A percentile compares a stretch with the other conserved stretches of the same genome.
These are phyloP conservation scores for Peribolospora baueri DNA, from an alignment of 768 basidiomycete species.

Conservation along the genomic window DNA sequence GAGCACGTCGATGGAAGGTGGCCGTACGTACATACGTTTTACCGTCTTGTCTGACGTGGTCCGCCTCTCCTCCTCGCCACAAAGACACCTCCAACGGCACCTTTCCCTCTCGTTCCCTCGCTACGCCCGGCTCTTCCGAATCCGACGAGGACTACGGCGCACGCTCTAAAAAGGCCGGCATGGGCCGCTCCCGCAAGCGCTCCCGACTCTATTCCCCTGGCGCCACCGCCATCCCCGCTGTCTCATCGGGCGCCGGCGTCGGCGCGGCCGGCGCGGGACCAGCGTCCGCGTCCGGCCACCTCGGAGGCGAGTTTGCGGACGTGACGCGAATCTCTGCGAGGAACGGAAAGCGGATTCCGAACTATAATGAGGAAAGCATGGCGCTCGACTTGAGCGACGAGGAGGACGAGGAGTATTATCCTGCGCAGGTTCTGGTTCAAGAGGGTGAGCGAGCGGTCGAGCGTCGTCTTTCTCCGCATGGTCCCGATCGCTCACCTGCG, in stretches of 20 bases:
- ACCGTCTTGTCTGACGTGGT: too few species aligned
- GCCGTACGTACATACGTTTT: too few species aligned
- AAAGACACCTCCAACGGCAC: background rate
- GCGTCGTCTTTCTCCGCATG: background rate
- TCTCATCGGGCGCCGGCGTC: too few species aligned
- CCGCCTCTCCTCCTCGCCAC: too few species aligned
- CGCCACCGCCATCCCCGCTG: too few species aligned
- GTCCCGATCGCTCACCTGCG: background rate
- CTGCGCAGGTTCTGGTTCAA: slow-evolving; percentile 5
- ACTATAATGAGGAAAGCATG: slow-evolving; percentile 14
- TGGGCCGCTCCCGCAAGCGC: background rate
- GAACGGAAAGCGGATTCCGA: slow-evolving; percentile 11
- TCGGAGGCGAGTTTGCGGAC: slow-evolving; percentile 3
- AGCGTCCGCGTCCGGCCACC: too few species aligned
- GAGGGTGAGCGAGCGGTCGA: slow-evolving; percentile 1
- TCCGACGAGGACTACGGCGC: slow-evolving; percentile 7
- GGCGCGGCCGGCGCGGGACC: too few species aligned
- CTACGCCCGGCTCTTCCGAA: slow-evolving; percentile 1
- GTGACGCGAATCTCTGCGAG: slow-evolving; percentile 7
- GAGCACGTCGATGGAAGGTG: too few species aligned
- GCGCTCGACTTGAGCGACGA: slow-evolving; percentile 10
- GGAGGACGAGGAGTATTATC: slow-evolving; percentile 9
- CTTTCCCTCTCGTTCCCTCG: slow-evolving; percentile 1
- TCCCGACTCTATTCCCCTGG: background rate
- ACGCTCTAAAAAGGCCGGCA: slow-evolving; percentile 3